Evolutionary conservation across 1,284 basidiomycete genomes (phyloP).

Genomic region (Fomitopsis betulina): DNA sequence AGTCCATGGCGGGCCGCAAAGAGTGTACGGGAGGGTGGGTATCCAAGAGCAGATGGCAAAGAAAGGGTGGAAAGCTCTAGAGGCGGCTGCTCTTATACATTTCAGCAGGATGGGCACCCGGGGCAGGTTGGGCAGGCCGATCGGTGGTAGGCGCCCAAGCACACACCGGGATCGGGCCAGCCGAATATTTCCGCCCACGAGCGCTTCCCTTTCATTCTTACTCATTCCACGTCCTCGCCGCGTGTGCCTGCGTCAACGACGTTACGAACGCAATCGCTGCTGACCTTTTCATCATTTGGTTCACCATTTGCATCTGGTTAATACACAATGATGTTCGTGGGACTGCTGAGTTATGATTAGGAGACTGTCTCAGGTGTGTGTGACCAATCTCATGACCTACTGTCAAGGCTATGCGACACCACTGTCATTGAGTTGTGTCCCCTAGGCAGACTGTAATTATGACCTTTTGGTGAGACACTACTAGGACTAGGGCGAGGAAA

Average conservation of each 20-base stretch:
- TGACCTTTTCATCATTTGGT: background rate
- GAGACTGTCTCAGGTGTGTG: constrained; percentile 3
- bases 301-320: background rate
- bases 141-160: background rate
- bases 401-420: background rate
- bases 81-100: background rate
- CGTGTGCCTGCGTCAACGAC: background rate
- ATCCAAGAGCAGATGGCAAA: background rate
- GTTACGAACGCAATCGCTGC: background rate
- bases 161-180: background rate
- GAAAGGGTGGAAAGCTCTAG: background rate
- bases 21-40: background rate
- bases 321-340: background rate
- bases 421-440: too few relatives aligned
- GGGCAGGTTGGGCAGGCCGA: background rate
- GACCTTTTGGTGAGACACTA: too few relatives aligned
- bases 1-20: background rate
- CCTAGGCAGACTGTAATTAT: too few relatives aligned
- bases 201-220: background rate
- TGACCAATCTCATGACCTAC: constrained; percentile 8
- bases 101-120: background rate
- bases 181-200: background rate
- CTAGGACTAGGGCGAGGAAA: background rate
- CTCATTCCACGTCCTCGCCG: background rate
- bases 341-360: background rate